Evolutionary conservation across 306 rosid species (phyloP), one percentile per base, ranked within the genome.

Genomic region (Gillenia trifoliata): DNA sequence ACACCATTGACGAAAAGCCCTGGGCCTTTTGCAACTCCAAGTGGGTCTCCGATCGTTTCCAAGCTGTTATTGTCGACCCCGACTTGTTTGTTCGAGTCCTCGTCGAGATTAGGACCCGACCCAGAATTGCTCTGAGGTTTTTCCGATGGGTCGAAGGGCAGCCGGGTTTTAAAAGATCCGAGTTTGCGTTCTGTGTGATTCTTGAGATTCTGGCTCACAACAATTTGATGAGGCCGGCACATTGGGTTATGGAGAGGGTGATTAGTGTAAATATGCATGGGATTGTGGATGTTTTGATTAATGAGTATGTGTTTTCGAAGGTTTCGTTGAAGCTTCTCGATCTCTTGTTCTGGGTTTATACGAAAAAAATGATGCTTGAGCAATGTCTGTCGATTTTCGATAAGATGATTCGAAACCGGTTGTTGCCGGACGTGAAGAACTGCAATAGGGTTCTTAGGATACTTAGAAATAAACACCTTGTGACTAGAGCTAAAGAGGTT

Each of bases 91-190:
- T 84, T 56, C 90, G 89, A 1, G 86, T 85, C 19, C 91, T 93
- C 28, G 68, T 66, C 66, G 83, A 83, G 15, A 81, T 83, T 45
- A 64, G 81, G 10, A 36, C 77, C 31, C 81, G 77, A 54, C 97
- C 97, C 80, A 25, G 26, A 25, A 28, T 81, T 12, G 97, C 97
- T 22, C 50, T 90, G 40, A 78, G 95, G n/a, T 87, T 87, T 72
- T 90, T 89, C 31, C 83, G 87, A n/a, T 87, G 95, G 95, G 93
- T 77, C 8, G 52, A 45, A 20, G 52, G 52, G 20, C 52, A 45
- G 15, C 52, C 52, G 52, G 52, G 3, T 45, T 16, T 15, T 45
- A 45, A 45, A 45, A 45, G 52, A 45, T 45, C 52, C 20, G 52
- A 45, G 52, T 45, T 45, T 15, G 52, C 20, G 7, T 45, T 45